phyloP scores from a whole-genome alignment of 768 basidiomycete genomes.

The Boletellus ananiceps region DNA sequence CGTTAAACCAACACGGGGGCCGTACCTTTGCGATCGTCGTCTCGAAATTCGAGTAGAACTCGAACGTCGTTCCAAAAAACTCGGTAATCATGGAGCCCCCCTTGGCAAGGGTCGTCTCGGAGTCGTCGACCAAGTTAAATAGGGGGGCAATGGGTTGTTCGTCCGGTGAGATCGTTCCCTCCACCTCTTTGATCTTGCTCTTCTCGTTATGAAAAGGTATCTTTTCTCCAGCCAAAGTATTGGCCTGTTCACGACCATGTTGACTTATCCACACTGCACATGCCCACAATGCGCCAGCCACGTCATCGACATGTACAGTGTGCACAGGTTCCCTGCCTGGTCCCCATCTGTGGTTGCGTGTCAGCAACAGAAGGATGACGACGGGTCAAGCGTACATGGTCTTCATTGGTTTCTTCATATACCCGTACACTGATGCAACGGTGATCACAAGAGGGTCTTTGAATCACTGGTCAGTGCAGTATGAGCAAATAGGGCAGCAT shows the following conservation, averaged over 20 bases:
- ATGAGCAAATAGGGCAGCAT: constrained; percentile 5
- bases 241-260: constrained; percentile 59
- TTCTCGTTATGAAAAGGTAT: constrained; percentile 54
- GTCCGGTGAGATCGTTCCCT: constrained; percentile 54
- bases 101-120: constrained; percentile 62
- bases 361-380: constrained; percentile 8
- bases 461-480: constrained; percentile 11
- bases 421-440: constrained; percentile 76
- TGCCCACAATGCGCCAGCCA: constrained; percentile 74
- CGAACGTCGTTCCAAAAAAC: constrained; percentile 74
- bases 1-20: constrained; percentile 2
- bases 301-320: constrained; percentile 74
- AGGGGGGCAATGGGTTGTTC: constrained; percentile 63
- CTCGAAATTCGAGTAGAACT: constrained; percentile 72
- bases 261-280: constrained; percentile 71
- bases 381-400: constrained; percentile 53
- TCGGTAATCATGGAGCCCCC: constrained; percentile 63
- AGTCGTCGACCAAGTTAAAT: constrained; percentile 85
- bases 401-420: constrained; percentile 81
- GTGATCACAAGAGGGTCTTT: constrained; percentile 68
- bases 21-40: constrained; percentile 62
- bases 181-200: constrained; percentile 57
- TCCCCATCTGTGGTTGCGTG: constrained; percentile 52
- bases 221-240: constrained; percentile 44
- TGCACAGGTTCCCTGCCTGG: constrained; percentile 73